Evolutionary conservation across 371 early-diverging fungal genomes (phyloP).

Genomic region (Rhizopus stolonifer): DNA sequence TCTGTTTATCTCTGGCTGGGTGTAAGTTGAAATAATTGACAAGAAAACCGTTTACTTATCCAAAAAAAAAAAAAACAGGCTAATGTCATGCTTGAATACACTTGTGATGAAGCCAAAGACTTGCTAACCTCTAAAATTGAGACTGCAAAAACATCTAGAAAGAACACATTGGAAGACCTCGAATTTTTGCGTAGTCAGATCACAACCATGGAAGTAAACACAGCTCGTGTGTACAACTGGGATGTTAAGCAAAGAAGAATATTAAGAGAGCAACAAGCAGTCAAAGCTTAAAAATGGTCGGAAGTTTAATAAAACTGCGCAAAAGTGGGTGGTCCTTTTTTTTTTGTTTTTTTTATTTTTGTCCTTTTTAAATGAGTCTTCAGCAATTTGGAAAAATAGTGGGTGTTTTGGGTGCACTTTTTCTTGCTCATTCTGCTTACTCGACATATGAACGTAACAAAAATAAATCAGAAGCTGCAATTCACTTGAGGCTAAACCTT

Average conservation of each 20-base stretch:
- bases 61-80: conserved; percentile 67
- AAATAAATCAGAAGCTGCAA: background rate
- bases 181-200: conserved; percentile 94
- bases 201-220: conserved; percentile 98
- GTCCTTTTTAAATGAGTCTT: conserved; percentile 18
- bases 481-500: background rate
- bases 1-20: conserved; percentile 95
- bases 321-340: too few relatives aligned
- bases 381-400: conserved; percentile 46
- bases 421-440: conserved; percentile 65
- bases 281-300: conserved; percentile 11
- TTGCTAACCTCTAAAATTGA: conserved; percentile 75
- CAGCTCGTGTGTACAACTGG: conserved; percentile 96
- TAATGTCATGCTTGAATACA: conserved; percentile 96
- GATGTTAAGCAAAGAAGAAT: conserved; percentile 88
- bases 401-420: conserved; percentile 52
- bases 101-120: conserved; percentile 84
- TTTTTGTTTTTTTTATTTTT: background rate
- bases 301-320: too few relatives aligned
- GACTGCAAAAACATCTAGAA: conserved; percentile 70
- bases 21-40: conserved; percentile 47
- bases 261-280: conserved; percentile 39
- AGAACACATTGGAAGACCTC: conserved; percentile 85
- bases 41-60: background rate
- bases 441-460: conserved; percentile 70